phyloP scores from a whole-genome alignment of 177 flowering plant genomes.

The Vitis hybrid region DNA sequence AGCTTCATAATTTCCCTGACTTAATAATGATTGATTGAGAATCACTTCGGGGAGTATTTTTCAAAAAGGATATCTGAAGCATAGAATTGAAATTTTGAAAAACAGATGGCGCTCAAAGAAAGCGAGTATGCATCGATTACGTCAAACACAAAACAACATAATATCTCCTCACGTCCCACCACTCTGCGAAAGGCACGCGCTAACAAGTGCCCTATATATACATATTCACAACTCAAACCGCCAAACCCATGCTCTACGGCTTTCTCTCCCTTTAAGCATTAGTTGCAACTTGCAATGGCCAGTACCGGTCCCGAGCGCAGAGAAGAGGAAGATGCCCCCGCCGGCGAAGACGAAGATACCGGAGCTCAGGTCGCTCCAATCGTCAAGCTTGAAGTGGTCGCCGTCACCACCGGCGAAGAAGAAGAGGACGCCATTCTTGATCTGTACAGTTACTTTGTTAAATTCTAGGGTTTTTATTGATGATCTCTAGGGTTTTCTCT shows the following conservation, averaged over 20 bases:
- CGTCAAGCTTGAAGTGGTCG: constrained; percentile 82
- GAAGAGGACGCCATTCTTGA: constrained; percentile 79
- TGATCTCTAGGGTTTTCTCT: not conserved
- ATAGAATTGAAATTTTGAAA: too few relatives aligned
- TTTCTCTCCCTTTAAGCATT: not conserved
- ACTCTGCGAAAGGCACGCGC: too few relatives aligned
- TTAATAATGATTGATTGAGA: too few relatives aligned
- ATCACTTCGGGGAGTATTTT: too few relatives aligned
- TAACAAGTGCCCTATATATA: too few relatives aligned
- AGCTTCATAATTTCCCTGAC: too few relatives aligned
- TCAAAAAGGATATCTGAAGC: too few relatives aligned
- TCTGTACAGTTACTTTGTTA: constrained; percentile 41
- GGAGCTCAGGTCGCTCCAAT: constrained; percentile 97
- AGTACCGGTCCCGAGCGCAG: constrained; percentile 35
- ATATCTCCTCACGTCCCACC: too few relatives aligned
- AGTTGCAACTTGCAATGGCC: constrained; percentile 7
- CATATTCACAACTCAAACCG: too few relatives aligned
- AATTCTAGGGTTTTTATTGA: constrained; percentile 7
- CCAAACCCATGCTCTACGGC: not conserved
- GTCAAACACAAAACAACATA: too few relatives aligned
- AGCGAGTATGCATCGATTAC: too few relatives aligned
- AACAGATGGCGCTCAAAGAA: too few relatives aligned
- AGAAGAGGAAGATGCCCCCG: constrained; percentile 34
- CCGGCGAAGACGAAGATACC: constrained; percentile 90
- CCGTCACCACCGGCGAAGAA: constrained; percentile 92